Evolutionary conservation across 1,284 basidiomycete genomes (phyloP).

Genomic region (Cryptococcus amylolentus): DNA sequence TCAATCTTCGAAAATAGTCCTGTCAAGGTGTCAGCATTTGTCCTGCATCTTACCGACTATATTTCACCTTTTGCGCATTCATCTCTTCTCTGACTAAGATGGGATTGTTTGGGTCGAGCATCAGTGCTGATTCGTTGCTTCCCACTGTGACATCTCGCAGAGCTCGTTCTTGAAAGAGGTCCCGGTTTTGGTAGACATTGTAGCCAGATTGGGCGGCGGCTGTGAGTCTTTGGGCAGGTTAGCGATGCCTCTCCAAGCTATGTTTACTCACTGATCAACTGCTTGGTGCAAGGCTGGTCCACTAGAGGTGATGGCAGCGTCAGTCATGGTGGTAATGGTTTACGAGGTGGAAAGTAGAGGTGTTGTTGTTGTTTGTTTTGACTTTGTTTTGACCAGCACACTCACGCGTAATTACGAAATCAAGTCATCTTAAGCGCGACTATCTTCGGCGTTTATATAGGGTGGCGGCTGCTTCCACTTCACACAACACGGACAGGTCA

Average conservation of each 20-base stretch:
- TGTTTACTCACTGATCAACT: constrained; percentile 21
- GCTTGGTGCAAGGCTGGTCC: constrained; percentile 18
- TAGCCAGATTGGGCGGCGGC: constrained; percentile 13
- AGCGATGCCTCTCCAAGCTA: neutral
- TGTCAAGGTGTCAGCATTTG: constrained; percentile 33
- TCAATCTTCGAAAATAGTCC: constrained; percentile 75
- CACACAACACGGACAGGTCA: neutral
- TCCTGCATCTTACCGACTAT: neutral
- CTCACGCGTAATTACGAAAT: neutral
- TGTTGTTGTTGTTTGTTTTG: neutral
- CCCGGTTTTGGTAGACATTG: constrained; percentile 28
- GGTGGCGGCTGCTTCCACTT: neutral
- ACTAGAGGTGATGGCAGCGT: neutral
- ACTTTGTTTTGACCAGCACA: no score
- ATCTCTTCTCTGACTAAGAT: constrained; percentile 38
- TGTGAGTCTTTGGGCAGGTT: constrained; percentile 2
- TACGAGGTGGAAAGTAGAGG: neutral
- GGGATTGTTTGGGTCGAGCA: constrained; percentile 42
- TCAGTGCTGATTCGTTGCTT: constrained; percentile 23
- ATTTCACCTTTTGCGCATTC: constrained; percentile 39
- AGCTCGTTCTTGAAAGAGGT: constrained; percentile 33
- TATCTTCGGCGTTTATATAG: neutral
- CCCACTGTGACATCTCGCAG: constrained; percentile 29
- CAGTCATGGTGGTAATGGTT: neutral
- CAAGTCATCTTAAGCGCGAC: constrained; percentile 6